These are phyloP conservation scores for Ceratocystiopsis sp. DNA, from an alignment of 2,329 filamentous ascomycete genomes.

Conservation along the genomic window DNA sequence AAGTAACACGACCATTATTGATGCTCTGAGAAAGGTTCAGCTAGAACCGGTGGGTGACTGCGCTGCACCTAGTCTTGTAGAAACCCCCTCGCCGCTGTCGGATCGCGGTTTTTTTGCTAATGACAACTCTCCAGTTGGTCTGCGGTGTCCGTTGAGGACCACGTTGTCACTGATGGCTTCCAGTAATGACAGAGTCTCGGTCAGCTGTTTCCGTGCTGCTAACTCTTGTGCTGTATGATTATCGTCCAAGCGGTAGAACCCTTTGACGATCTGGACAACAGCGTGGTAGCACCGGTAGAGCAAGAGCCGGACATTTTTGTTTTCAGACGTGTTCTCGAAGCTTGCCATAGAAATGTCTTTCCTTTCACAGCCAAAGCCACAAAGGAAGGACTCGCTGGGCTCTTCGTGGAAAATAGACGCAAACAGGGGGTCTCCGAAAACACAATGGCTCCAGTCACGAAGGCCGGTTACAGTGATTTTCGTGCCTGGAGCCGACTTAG, in stretches of 20 bases:
- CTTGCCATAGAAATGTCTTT: not conserved
- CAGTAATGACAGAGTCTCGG: constrained; percentile 27
- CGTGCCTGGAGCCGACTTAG: no score
- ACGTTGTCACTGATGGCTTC: constrained; percentile 15
- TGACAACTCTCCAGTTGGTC: constrained; percentile 23
- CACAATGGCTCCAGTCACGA: constrained; percentile 39
- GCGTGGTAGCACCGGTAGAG: constrained; percentile 43
- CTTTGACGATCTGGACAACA: constrained; percentile 31
- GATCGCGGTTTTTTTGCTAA: constrained; percentile 27
- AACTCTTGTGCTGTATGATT: constrained; percentile 34
- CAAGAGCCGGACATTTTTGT: constrained; percentile 28
- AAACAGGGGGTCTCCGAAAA: constrained; percentile 44
- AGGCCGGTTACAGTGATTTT: constrained; percentile 28
- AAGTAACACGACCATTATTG: no score
- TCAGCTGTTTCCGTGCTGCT: constrained; percentile 32
- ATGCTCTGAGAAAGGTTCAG: no score
- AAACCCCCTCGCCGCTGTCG: constrained; percentile 6
- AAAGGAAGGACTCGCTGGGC: constrained; percentile 26
- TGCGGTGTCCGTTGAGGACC: constrained; percentile 17
- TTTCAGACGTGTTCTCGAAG: constrained; percentile 4
- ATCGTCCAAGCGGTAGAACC: constrained; percentile 34
- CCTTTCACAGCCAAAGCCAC: constrained; percentile 21
- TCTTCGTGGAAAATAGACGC: constrained; percentile 29
- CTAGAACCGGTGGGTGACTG: no score
- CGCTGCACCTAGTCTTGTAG: no score